Percentiles rank a stretch among this genome's conserved stretches.
These are phyloP conservation scores for Irpex rosettiformis DNA, from an alignment of 1,284 basidiomycete genomes.

Conservation along the genomic window DNA sequence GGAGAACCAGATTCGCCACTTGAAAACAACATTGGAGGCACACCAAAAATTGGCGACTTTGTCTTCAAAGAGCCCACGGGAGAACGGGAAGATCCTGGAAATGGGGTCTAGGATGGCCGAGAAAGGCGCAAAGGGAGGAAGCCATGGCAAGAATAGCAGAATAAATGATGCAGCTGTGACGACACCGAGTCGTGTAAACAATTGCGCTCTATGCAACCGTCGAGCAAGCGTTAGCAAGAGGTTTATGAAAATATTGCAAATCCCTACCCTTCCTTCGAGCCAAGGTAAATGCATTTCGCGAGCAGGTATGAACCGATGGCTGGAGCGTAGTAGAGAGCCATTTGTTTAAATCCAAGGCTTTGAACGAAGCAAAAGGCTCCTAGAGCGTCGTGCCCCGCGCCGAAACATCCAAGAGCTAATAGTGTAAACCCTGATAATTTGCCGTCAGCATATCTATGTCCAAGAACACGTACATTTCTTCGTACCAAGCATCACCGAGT, in stretches of 20 bases:
- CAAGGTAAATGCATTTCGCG: constrained; percentile 78
- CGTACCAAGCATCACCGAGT: constrained; percentile 84
- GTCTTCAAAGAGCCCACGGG: constrained; percentile 90
- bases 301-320: constrained; percentile 83
- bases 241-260: not conserved
- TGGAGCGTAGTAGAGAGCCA: constrained; percentile 93
- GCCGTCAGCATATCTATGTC: not conserved
- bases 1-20: constrained; percentile 67
- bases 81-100: constrained; percentile 86
- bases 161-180: constrained; percentile 60
- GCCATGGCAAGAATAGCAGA: constrained; percentile 73
- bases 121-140: constrained; percentile 54
- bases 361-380: constrained; percentile 83
- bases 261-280: constrained; percentile 62
- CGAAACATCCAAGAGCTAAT: constrained; percentile 68
- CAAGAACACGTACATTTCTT: constrained; percentile 2
- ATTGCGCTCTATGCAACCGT: constrained; percentile 36
- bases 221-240: not conserved
- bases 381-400: constrained; percentile 61
- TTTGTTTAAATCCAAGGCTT: constrained; percentile 91
- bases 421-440: constrained; percentile 60
- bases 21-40: constrained; percentile 83
- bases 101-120: constrained; percentile 60
- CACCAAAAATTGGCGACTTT: constrained; percentile 98
- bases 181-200: constrained; percentile 68